Evolutionary conservation across 441 rosid genomes (phyloP), one percentile per base, ranked within the genome.

Genomic region (Omphalea diandra): DNA sequence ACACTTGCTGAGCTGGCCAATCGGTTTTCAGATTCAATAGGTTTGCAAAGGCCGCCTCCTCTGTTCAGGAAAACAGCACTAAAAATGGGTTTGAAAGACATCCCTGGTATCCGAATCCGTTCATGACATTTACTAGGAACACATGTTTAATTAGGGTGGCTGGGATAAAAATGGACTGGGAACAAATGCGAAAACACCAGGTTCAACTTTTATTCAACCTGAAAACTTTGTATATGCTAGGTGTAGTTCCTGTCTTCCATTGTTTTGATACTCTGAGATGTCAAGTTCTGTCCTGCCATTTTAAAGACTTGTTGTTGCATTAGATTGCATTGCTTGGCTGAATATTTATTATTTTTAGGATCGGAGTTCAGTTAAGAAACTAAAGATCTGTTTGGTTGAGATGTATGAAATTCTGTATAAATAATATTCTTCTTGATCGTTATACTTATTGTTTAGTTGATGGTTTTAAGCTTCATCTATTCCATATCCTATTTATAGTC

Each of bases 1-100:
- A 84, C 83, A 0, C 89, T 93, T 8, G 96, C 84, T 0, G 98
- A 91, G 81, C 85, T 89, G 57, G 97, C 97, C 52, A 86, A 75
- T 66, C 86, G 61, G 70, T 93, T 96, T 77, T 81, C 87, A 2
- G 75, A 81, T 55, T 93, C 97, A 15, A 91, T 96, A 40, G 97
- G 99, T 36, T 78, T 96, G 65, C 86, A 85, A 70, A 87, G 70
- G 62, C 87, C 98, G 43, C 97, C 98, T 59, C 17, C 89, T 2
- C 80, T 88, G 57, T 89, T 84, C 72, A 85, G 93, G 36, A 90
- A 80, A 81, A 90, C 97, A 3, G 95, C 95, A 5, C 70, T 85
- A 52, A 93, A 95, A 73, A 93, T 95, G 99, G 97, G 99, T 65
- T 85, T 88, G 72, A 95, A 91, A 82, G 93, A 83, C 71, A 84